Conservation (phyloP, 768 basidiomycete genomes). For the Russula lepida region DNA sequence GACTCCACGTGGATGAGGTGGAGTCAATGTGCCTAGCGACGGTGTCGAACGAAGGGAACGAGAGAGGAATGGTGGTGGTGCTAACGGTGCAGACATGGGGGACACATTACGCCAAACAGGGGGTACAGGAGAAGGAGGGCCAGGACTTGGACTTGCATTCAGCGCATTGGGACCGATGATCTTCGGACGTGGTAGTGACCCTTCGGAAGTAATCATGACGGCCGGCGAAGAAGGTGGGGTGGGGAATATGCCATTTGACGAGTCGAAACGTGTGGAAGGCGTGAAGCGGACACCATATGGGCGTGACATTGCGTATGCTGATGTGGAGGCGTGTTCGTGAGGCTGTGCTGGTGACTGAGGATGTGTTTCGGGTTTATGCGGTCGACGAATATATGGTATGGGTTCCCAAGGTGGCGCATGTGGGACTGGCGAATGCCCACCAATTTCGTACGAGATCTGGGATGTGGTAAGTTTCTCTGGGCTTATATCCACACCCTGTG, state of each 20-base stretch:
- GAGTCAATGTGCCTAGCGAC: not conserved
- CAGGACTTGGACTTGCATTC: not conserved
- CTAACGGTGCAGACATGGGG: not conserved
- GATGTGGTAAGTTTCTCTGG: not conserved
- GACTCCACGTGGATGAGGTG: not conserved
- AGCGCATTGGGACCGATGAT: not conserved
- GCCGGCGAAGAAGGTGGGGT: not conserved
- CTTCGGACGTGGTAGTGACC: not conserved
- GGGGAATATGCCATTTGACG: not conserved
- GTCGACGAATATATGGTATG: not conserved
- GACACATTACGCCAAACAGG: not conserved
- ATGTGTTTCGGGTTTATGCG: not conserved
- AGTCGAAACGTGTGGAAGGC: constrained; percentile 11
- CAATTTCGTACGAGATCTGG: not conserved
- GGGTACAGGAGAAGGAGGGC: not conserved
- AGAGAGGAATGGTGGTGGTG: not conserved
- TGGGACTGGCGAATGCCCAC: not conserved
- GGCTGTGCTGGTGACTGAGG: not conserved
- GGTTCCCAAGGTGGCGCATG: not conserved
- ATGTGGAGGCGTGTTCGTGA: not conserved
- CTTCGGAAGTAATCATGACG: not conserved
- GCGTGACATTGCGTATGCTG: not conserved
- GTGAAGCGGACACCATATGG: constrained; percentile 12
- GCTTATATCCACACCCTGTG: not conserved
- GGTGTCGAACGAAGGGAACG: not conserved